Conservation (phyloP, 768 basidiomycete genomes). For the Solioccasus polychromus region DNA sequence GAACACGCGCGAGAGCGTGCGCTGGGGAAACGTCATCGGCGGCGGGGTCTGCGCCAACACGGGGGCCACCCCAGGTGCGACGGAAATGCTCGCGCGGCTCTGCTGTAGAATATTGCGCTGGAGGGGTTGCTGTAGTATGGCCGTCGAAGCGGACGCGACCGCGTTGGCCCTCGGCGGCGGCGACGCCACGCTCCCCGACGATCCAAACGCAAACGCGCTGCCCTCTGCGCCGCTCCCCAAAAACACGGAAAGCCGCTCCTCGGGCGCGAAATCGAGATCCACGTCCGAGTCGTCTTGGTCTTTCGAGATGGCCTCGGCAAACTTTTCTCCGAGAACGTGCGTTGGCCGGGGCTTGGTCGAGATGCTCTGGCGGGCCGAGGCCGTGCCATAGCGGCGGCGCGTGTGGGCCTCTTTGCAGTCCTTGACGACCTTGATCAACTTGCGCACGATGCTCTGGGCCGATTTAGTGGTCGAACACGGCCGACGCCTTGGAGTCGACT, state of each 20-base stretch:
- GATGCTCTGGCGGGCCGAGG: constrained; percentile 31
- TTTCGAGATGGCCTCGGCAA: constrained; percentile 52
- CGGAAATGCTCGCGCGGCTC: constrained; percentile 35
- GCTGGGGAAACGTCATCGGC: constrained; percentile 48
- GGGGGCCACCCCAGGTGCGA: constrained; percentile 19
- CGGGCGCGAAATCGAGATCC: constrained; percentile 72
- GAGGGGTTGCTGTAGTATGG: constrained; percentile 63
- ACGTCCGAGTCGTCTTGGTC: constrained; percentile 66
- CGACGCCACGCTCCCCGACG: constrained; percentile 21
- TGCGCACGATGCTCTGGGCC: constrained; percentile 70
- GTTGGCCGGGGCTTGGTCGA: constrained; percentile 33
- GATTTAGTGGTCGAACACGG: constrained; percentile 3
- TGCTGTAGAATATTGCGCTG: constrained; percentile 50
- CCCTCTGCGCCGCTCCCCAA: constrained; percentile 36
- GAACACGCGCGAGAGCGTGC: constrained; percentile 68
- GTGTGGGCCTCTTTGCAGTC: constrained; percentile 74
- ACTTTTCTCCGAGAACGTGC: constrained; percentile 60
- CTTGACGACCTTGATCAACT: constrained; percentile 79
- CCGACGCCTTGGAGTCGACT: constrained; percentile 25
- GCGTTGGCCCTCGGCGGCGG: constrained; percentile 43
- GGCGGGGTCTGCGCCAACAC: constrained; percentile 35
- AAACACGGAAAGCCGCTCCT: constrained; percentile 41
- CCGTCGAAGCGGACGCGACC: constrained; percentile 53
- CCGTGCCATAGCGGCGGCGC: constrained; percentile 32
- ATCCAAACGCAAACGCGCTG: constrained; percentile 42